These are phyloP conservation scores for Aspergillus sp. DNA, from an alignment of 2,329 filamentous ascomycete genomes.

Conservation along the genomic window DNA sequence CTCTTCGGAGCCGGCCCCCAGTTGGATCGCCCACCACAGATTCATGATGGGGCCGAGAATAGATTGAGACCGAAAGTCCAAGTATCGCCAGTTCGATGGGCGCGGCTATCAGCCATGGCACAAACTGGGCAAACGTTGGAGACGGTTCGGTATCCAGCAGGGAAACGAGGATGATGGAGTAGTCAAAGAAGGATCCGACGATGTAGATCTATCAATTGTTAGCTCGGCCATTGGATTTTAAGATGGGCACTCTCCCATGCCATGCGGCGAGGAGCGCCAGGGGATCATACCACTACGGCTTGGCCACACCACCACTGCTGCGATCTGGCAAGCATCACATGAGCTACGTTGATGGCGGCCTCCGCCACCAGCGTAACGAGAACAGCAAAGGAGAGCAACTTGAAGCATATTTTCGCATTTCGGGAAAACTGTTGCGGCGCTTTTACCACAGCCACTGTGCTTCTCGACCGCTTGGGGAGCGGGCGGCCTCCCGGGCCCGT, in stretches of 20 bases:
- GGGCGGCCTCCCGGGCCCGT: slow-evolving; percentile 88
- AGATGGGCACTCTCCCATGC: not conserved
- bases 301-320: slow-evolving; percentile 82
- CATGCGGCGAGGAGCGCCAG: not conserved
- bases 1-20: slow-evolving; percentile 42
- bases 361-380: slow-evolving; percentile 75
- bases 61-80: slow-evolving; percentile 65
- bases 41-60: slow-evolving; percentile 67
- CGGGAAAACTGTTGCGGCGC: slow-evolving; percentile 60
- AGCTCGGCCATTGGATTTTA: slow-evolving; percentile 5
- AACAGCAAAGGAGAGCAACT: slow-evolving; percentile 69
- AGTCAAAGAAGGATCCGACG: slow-evolving; percentile 80
- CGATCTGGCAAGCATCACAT: slow-evolving; percentile 66
- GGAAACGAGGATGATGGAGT: slow-evolving; percentile 80
- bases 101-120: slow-evolving; percentile 75
- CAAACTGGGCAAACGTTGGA: slow-evolving; percentile 75
- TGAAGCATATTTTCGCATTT: slow-evolving; percentile 70
- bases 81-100: slow-evolving; percentile 72
- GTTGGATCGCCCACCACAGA: slow-evolving; percentile 52
- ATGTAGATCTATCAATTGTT: slow-evolving; percentile 69
- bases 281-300: slow-evolving; percentile 65
- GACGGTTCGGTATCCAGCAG: slow-evolving; percentile 80
- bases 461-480: slow-evolving; percentile 65
- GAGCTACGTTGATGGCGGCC: slow-evolving; percentile 69
- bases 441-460: slow-evolving; percentile 50